phyloP scores from a whole-genome alignment of 805 yeast genomes.

The Jamesozyma gamospora region DNA sequence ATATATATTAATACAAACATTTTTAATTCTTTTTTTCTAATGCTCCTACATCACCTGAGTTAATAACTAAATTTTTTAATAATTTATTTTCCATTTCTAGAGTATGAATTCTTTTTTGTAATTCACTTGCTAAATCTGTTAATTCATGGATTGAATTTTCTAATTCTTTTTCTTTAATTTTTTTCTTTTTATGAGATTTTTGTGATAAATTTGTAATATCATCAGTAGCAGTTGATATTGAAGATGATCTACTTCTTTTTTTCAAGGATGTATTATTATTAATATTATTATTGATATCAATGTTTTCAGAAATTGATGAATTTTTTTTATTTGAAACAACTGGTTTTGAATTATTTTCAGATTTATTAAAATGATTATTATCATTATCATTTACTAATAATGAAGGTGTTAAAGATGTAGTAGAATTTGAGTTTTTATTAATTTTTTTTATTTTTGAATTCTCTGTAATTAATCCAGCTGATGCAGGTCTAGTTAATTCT shows the following conservation, averaged over 20 bases:
- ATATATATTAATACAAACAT: too few species aligned
- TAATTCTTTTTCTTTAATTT: conserved; percentile 84
- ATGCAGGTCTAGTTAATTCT: too few species aligned
- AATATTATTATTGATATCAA: background rate
- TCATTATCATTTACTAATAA: too few species aligned
- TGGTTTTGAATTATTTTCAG: too few species aligned
- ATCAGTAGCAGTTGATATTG: background rate
- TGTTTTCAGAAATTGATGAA: background rate
- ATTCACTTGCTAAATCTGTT: conserved; percentile 50
- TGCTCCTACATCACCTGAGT: conserved; percentile 48
- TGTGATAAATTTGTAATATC: conserved; percentile 33
- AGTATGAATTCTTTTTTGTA: conserved; percentile 70
- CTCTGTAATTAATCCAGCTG: too few species aligned
- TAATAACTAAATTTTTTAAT: conserved; percentile 58
- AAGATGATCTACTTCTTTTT: background rate
- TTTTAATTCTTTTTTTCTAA: conserved; percentile 39
- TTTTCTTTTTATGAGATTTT: conserved; percentile 46
- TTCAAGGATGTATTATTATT: background rate
- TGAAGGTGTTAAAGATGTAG: too few species aligned
- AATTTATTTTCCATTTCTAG: conserved; percentile 89
- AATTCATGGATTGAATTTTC: conserved; percentile 67
- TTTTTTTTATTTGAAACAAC: background rate
- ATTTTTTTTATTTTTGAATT: too few species aligned
- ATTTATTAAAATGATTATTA: too few species aligned
- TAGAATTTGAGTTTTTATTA: too few species aligned